Conservation (phyloP, 2,329 filamentous ascomycete species). For the Talaromyces rugulosus region DNA sequence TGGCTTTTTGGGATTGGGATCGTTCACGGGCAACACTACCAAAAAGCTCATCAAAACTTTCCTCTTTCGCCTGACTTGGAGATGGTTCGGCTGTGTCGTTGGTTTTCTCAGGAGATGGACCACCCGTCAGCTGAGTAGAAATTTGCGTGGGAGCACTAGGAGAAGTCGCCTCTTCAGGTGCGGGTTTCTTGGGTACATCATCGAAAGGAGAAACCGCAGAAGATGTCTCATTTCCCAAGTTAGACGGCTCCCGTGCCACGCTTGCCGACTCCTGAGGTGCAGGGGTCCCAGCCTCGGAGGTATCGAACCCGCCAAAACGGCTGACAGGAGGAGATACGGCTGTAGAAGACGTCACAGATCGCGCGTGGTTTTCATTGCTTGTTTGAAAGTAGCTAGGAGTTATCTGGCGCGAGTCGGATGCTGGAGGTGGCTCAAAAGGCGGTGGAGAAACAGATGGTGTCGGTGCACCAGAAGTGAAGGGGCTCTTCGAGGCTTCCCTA, state of each 20-base stretch:
- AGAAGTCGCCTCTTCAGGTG: not conserved
- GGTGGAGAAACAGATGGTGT: slow-evolving; percentile 63
- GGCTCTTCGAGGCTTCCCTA: slow-evolving; percentile 40
- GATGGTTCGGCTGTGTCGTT: slow-evolving; percentile 16
- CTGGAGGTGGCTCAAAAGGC: slow-evolving; percentile 49
- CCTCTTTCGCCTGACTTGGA: slow-evolving; percentile 27
- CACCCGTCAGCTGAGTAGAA: slow-evolving; percentile 41
- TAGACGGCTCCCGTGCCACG: not conserved
- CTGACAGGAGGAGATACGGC: slow-evolving; percentile 66
- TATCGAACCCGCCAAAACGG: slow-evolving; percentile 50
- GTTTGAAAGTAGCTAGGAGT: slow-evolving; percentile 70
- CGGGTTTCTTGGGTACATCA: slow-evolving; percentile 19
- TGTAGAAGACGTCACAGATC: slow-evolving; percentile 72
- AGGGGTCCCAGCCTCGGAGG: slow-evolving; percentile 37
- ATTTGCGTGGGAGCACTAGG: slow-evolving; percentile 12
- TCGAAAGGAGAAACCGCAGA: slow-evolving; percentile 31
- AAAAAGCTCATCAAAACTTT: slow-evolving; percentile 45
- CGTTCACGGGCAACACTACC: slow-evolving; percentile 40
- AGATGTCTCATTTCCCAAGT: slow-evolving; percentile 3
- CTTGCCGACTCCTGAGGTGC: slow-evolving; percentile 15
- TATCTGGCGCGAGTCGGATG: slow-evolving; percentile 11
- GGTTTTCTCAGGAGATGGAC: slow-evolving; percentile 35
- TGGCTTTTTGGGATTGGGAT: slow-evolving; percentile 43
- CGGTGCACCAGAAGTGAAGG: slow-evolving; percentile 46
- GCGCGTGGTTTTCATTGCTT: slow-evolving; percentile 51